phyloP scores from a whole-genome alignment of 352 stramenopile species.

The Pythium sukuiense region DNA sequence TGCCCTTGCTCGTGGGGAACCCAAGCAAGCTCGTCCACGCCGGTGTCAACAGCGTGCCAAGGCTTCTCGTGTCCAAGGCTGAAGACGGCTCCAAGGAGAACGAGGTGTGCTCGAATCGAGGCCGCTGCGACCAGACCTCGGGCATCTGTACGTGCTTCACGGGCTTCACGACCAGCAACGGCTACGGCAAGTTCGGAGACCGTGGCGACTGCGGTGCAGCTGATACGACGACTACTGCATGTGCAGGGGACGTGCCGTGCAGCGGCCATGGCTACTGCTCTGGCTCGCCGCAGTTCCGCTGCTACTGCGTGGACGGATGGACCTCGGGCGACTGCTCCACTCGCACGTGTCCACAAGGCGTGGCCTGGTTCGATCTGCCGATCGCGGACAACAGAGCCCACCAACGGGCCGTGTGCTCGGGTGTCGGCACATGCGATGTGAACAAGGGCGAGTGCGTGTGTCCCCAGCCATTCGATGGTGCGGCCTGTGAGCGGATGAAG shows the following conservation, averaged over 20 bases:
- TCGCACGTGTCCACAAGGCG: slow-evolving; percentile 56
- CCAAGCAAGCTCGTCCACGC: slow-evolving; percentile 51
- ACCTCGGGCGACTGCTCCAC: slow-evolving; percentile 70
- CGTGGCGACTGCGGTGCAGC: slow-evolving; percentile 63
- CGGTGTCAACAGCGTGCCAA: slow-evolving; percentile 46
- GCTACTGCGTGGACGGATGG: slow-evolving; percentile 59
- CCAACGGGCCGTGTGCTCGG: slow-evolving; percentile 54
- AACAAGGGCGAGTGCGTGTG: slow-evolving; percentile 67
- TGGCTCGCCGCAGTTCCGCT: slow-evolving; percentile 63
- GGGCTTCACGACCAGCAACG: slow-evolving; percentile 76
- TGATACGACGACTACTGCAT: slow-evolving; percentile 29
- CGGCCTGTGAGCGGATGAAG: slow-evolving; percentile 67
- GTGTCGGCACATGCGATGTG: slow-evolving; percentile 64
- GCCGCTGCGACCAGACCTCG: slow-evolving; percentile 61
- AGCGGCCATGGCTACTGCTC: slow-evolving; percentile 79
- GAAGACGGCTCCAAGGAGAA: slow-evolving; percentile 92
- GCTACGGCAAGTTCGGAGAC: slow-evolving; percentile 46
- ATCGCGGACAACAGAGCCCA: slow-evolving; percentile 54
- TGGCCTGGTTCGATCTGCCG: slow-evolving; percentile 75
- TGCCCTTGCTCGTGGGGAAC: slow-evolving; percentile 79
- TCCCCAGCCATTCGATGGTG: slow-evolving; percentile 58
- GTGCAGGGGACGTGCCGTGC: slow-evolving; percentile 53
- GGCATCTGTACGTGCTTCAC: slow-evolving; percentile 87
- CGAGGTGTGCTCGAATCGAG: slow-evolving; percentile 74
- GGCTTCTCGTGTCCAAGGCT: slow-evolving; percentile 50